Conservation (phyloP, 169 alveolate genomes). For the Plasmodium billcollinsi region DNA sequence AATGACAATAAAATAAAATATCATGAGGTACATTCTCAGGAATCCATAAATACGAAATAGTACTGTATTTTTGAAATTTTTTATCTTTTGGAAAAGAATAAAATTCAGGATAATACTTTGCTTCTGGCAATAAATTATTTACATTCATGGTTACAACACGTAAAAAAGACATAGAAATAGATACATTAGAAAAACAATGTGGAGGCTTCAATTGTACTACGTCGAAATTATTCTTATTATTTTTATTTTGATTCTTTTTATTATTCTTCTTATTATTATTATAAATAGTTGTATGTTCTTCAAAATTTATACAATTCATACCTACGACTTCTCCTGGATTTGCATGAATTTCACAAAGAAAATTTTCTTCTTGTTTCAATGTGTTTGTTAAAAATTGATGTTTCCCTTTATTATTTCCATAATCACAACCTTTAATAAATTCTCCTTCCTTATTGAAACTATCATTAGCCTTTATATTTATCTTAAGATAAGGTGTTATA, state of each 20-base stretch:
- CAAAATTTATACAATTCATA: slow-evolving; percentile 19
- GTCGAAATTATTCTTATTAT: neutral
- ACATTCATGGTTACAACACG: slow-evolving; percentile 7
- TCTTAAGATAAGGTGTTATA: slow-evolving; percentile 48
- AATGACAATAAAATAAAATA: slow-evolving; percentile 12
- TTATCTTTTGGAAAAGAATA: slow-evolving; percentile 20
- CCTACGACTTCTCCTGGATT: slow-evolving; percentile 55
- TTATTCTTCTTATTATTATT: no score
- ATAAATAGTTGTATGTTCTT: no score
- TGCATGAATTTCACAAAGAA: slow-evolving; percentile 32
- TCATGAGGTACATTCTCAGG: slow-evolving; percentile 16
- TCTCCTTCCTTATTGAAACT: slow-evolving; percentile 13
- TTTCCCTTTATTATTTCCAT: slow-evolving; percentile 56
- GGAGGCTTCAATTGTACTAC: slow-evolving; percentile 12
- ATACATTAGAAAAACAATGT: slow-evolving; percentile 42
- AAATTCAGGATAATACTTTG: slow-evolving; percentile 54
- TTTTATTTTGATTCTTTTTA: neutral
- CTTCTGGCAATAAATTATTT: slow-evolving; percentile 48
- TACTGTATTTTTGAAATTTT: slow-evolving; percentile 21
- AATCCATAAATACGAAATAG: slow-evolving; percentile 59
- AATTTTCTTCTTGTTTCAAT: neutral
- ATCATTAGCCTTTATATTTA: slow-evolving; percentile 17
- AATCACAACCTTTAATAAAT: slow-evolving; percentile 54
- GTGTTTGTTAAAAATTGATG: slow-evolving; percentile 48
- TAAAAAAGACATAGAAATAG: slow-evolving; percentile 7